A percentile compares a stretch with the other conserved stretches of the same genome.
phyloP scores from a whole-genome alignment of 768 basidiomycete genomes.

The Paxillus involutus region DNA sequence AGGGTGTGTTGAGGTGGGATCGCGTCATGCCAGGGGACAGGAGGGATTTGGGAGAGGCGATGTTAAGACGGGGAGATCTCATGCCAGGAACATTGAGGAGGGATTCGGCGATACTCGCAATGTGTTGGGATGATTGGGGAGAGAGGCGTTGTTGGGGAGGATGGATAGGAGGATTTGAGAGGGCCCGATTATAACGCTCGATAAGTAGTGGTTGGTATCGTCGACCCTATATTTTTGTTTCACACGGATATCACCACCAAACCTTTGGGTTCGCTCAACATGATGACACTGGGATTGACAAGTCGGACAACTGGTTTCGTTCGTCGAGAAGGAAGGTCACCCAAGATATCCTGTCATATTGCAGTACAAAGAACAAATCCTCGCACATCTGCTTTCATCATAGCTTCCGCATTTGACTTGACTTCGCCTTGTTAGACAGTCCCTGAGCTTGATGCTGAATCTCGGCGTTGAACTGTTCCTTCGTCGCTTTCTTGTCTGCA shows the following conservation, averaged over 20 bases:
- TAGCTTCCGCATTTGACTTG: slow-evolving; percentile 20
- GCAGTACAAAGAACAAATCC: not conserved
- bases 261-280: not conserved
- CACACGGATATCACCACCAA: no score
- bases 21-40: slow-evolving; percentile 29
- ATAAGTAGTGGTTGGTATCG: no score
- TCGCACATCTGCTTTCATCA: slow-evolving; percentile 5
- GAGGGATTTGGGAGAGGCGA: slow-evolving; percentile 22
- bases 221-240: no score
- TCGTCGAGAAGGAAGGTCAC: no score
- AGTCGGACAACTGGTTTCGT: no score
- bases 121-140: slow-evolving; percentile 42
- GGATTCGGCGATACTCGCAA: slow-evolving; percentile 29
- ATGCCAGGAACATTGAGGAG: no score
- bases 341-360: not conserved
- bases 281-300: not conserved
- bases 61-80: slow-evolving; percentile 10
- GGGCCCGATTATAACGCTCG: no score
- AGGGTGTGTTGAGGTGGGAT: slow-evolving; percentile 38
- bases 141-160: not conserved
- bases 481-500: slow-evolving; percentile 63
- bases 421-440: slow-evolving; percentile 44
- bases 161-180: not conserved
- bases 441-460: slow-evolving; percentile 56
- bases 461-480: slow-evolving; percentile 64